Conservation (phyloP, 306 rosid species). For the Fragaria ananassa region DNA sequence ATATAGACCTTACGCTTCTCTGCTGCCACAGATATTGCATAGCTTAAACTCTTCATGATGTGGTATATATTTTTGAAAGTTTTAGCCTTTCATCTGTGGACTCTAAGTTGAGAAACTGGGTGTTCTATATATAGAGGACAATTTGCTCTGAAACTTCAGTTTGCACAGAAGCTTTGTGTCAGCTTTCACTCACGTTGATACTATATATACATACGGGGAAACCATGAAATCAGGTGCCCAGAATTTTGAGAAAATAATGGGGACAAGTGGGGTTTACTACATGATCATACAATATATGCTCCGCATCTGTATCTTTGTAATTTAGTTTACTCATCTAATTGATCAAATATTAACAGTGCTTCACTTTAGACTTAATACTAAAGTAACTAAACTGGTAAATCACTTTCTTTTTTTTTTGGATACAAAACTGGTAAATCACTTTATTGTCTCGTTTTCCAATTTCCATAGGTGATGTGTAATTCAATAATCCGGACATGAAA, state of each 20-base stretch:
- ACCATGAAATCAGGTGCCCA: background rate
- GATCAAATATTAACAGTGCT: background rate
- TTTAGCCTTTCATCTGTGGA: background rate
- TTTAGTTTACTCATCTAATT: background rate
- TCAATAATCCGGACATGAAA: too few species aligned
- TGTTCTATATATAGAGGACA: constrained; percentile 2
- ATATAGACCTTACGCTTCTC: constrained; percentile 54
- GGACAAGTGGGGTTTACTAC: background rate
- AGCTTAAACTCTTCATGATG: constrained; percentile 36
- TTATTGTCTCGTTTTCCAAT: too few species aligned
- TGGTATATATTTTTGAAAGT: background rate
- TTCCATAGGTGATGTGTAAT: too few species aligned
- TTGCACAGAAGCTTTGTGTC: background rate
- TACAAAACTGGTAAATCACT: too few species aligned
- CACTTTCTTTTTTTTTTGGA: too few species aligned
- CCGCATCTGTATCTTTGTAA: background rate
- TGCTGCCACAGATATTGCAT: constrained; percentile 12
- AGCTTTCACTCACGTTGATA: background rate
- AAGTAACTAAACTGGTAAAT: too few species aligned
- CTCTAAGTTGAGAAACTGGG: background rate
- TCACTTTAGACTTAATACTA: background rate
- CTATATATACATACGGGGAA: background rate
- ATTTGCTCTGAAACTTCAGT: background rate
- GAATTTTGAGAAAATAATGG: background rate
- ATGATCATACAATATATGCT: background rate